Percentiles rank a stretch among this genome's conserved stretches.
These are phyloP conservation scores for Filobasidium floriforme DNA, from an alignment of 768 basidiomycete species.

Conservation along the genomic window DNA sequence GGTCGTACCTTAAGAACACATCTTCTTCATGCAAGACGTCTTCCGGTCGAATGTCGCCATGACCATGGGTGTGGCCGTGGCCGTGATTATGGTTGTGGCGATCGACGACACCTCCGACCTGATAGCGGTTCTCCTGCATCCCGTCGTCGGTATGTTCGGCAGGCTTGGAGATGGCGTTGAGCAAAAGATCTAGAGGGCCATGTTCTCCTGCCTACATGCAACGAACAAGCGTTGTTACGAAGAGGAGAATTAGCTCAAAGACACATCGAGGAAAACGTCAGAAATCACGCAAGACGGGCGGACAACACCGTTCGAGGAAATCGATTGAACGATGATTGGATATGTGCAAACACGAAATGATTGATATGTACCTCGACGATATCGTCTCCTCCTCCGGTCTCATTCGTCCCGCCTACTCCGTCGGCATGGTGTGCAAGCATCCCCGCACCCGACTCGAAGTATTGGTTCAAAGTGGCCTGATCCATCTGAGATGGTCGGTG, in stretches of 20 bases:
- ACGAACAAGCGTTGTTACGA: background rate
- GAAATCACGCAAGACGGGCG: background rate
- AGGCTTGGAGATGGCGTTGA: constrained; percentile 37
- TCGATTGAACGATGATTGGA: background rate
- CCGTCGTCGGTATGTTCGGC: background rate
- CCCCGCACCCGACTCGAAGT: background rate
- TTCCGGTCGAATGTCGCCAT: background rate
- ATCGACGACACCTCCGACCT: background rate
- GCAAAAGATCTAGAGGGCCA: constrained; percentile 33
- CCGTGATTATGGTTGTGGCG: background rate
- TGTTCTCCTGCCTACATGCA: background rate
- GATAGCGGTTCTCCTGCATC: background rate
- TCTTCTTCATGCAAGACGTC: constrained; percentile 3
- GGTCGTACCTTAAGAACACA: background rate
- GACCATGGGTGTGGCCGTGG: background rate
- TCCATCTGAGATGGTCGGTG: constrained; percentile 1
- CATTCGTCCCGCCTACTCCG: background rate
- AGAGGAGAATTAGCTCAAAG: background rate
- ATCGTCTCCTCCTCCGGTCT: background rate
- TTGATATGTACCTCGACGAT: background rate
- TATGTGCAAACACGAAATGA: background rate
- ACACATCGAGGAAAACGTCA: background rate
- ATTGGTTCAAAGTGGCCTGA: constrained; percentile 2
- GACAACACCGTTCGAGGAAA: background rate
- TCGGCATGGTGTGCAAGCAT: background rate